A percentile compares a stretch with the other conserved stretches of the same genome.
These are phyloP conservation scores for Multifurca ochricompacta DNA, from an alignment of 768 basidiomycete species.

Conservation along the genomic window DNA sequence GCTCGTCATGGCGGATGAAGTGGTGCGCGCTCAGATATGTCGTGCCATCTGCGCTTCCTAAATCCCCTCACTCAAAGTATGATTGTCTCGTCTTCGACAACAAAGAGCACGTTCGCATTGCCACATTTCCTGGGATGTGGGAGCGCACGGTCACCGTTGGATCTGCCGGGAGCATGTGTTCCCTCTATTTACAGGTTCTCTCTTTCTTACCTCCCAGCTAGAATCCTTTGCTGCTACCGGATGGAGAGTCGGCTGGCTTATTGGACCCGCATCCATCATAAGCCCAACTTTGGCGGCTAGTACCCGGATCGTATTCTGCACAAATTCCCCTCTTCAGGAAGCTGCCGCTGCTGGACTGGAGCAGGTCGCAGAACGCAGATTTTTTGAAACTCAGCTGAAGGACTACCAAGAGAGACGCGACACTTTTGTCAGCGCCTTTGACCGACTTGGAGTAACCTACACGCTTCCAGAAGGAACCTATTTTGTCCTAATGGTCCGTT, in stretches of 20 bases:
- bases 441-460: conserved; percentile 75
- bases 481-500: conserved; percentile 73
- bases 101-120: conserved; percentile 86
- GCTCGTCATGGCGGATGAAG: conserved; percentile 92
- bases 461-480: conserved; percentile 86
- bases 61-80: conserved; percentile 45
- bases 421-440: conserved; percentile 73
- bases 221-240: conserved; percentile 97
- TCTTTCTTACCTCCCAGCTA: conserved; percentile 27
- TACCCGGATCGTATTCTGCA: conserved; percentile 93
- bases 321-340: conserved; percentile 92
- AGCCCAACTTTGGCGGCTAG: conserved; percentile 81
- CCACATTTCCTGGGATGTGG: conserved; percentile 97
- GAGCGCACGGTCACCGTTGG: conserved; percentile 93
- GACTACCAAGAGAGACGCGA: conserved; percentile 79
- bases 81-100: conserved; percentile 87
- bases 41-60: not conserved
- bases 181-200: not conserved
- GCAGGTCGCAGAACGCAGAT: conserved; percentile 57
- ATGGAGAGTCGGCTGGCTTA: conserved; percentile 96
- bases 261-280: conserved; percentile 79
- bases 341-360: conserved; percentile 88
- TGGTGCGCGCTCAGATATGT: conserved; percentile 47
- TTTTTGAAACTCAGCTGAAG: conserved; percentile 65
- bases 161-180: conserved; percentile 77